phyloP scores from a whole-genome alignment of 192 early-diverging fungal species.

The Podila verticillata region DNA sequence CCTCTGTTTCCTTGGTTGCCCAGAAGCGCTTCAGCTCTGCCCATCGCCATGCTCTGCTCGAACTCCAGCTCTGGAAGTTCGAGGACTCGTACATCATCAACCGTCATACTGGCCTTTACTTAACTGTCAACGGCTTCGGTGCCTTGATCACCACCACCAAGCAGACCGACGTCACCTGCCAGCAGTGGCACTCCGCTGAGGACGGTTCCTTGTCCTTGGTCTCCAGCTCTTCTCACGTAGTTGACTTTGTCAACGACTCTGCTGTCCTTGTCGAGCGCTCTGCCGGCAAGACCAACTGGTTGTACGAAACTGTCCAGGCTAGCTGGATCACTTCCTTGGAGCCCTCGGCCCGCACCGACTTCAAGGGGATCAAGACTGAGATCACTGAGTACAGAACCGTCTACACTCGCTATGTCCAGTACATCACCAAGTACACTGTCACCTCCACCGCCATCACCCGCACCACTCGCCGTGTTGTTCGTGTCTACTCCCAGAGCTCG shows the following conservation, averaged over 20 bases:
- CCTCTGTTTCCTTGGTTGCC: conserved; percentile 9
- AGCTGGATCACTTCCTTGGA: conserved; percentile 26
- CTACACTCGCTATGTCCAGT: conserved; percentile 47
- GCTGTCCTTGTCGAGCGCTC: conserved; percentile 47
- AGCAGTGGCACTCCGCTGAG: conserved; percentile 47
- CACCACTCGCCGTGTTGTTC: conserved; percentile 33
- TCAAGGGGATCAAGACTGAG: conserved; percentile 22
- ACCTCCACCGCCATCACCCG: conserved; percentile 24
- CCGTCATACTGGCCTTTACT: conserved; percentile 38
- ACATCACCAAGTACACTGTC: conserved; percentile 36
- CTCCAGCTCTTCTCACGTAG: conserved; percentile 24
- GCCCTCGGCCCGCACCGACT: conserved; percentile 2
- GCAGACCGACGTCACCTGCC: conserved; percentile 22
- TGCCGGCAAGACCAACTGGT: conserved; percentile 34
- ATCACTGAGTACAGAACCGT: conserved; percentile 46
- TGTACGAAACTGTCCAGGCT: conserved; percentile 24
- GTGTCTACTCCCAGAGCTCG: conserved; percentile 20
- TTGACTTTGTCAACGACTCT: conserved; percentile 40
- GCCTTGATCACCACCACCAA: conserved; percentile 23
- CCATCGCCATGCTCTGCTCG: conserved; percentile 31
- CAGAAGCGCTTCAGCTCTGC: conserved; percentile 39
- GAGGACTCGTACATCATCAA: conserved; percentile 40
- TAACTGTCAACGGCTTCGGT: conserved; percentile 17
- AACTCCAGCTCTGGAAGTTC: conserved; percentile 49
- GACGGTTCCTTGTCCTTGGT: conserved; percentile 30